These are phyloP conservation scores for Fusarium sp. DNA, from an alignment of 2,329 filamentous ascomycete species.

Conservation along the genomic window DNA sequence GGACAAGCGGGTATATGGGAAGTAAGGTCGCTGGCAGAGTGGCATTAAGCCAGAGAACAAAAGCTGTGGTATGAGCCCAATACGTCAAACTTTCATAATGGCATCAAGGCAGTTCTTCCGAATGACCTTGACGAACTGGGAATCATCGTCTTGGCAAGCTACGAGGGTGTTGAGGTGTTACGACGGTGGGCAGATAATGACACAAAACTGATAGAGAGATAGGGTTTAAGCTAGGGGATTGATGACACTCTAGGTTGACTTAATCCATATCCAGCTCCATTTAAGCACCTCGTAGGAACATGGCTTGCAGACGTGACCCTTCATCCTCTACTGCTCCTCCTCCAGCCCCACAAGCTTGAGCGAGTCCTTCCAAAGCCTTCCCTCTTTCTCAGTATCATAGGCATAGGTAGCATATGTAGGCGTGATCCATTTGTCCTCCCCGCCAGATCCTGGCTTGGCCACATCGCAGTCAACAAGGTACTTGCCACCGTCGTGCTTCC, in stretches of 20 bases:
- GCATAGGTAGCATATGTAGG: not conserved
- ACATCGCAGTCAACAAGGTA: not conserved
- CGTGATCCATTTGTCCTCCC: not conserved
- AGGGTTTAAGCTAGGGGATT: not conserved
- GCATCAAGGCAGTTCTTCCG: accelerated
- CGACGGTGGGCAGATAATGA: not conserved
- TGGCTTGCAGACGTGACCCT: too few relatives aligned
- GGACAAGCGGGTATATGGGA: accelerated
- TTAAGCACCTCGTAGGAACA: too few relatives aligned
- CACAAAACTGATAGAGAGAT: accelerated
- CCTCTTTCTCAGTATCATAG: not conserved
- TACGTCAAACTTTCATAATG: accelerated
- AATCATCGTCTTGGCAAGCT: not conserved
- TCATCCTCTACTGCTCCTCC: not conserved
- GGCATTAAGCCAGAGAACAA: not conserved
- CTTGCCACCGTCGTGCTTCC: not conserved
- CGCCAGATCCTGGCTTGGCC: not conserved
- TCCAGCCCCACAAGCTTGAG: not conserved
- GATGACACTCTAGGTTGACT: too few relatives aligned
- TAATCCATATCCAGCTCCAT: too few relatives aligned
- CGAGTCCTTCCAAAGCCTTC: not conserved
- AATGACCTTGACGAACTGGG: not conserved
- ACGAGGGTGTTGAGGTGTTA: not conserved
- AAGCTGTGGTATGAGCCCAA: accelerated
- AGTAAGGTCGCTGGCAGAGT: accelerated